Evolutionary conservation across 1,284 basidiomycete species (phyloP).

Genomic region (Vanrija humicola): DNA sequence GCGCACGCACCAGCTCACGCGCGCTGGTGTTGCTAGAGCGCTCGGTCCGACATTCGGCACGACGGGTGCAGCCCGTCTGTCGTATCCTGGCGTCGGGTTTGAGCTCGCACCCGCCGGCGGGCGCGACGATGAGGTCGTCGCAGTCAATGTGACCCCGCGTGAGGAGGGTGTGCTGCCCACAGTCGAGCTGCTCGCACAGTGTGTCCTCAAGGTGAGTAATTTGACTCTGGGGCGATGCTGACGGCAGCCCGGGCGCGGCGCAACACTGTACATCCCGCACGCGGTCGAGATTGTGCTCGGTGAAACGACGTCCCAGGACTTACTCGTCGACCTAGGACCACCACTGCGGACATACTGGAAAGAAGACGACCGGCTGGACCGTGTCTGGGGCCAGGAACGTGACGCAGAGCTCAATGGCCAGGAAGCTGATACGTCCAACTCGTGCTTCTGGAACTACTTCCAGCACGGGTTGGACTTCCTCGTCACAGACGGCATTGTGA

Average conservation of each 20-base stretch:
- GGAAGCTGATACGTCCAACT: background rate
- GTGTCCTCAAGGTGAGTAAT: constrained; percentile 21
- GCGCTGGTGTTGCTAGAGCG: constrained; percentile 64
- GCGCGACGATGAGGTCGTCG: constrained; percentile 42
- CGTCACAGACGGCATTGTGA: constrained; percentile 64
- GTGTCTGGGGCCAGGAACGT: constrained; percentile 33
- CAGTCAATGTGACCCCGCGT: constrained; percentile 37
- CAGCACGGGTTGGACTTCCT: constrained; percentile 81
- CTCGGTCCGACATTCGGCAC: constrained; percentile 82
- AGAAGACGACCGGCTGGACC: constrained; percentile 73
- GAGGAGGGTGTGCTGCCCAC: constrained; percentile 32
- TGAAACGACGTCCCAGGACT: constrained; percentile 74
- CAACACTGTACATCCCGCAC: constrained; percentile 54
- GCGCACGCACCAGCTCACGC: constrained; percentile 57
- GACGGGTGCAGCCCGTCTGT: constrained; percentile 19
- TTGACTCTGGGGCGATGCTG: background rate
- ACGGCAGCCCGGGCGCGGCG: constrained; percentile 65
- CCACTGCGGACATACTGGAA: constrained; percentile 76
- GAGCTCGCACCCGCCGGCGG: constrained; percentile 61
- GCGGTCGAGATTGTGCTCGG: constrained; percentile 64
- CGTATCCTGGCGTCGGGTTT: constrained; percentile 74
- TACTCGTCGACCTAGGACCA: constrained; percentile 69
- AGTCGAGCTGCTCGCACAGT: constrained; percentile 10
- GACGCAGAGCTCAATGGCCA: background rate
- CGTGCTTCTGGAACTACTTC: constrained; percentile 90